These are phyloP conservation scores for Kokia cookei DNA, from an alignment of 441 rosid genomes.

Conservation along the genomic window DNA sequence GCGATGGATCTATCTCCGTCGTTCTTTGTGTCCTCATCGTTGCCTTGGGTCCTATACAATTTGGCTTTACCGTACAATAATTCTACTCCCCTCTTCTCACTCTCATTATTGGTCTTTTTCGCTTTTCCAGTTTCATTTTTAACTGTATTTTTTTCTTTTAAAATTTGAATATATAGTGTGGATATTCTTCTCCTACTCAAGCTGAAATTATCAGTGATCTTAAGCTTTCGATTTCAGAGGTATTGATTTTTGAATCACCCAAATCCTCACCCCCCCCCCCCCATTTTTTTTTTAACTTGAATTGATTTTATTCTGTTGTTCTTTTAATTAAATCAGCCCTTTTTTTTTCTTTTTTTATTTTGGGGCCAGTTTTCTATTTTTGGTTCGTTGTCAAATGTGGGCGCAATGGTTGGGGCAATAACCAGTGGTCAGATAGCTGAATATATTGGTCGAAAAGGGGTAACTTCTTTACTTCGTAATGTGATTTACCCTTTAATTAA, in stretches of 20 bases:
- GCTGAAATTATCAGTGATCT: constrained; percentile 51
- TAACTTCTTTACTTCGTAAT: constrained; percentile 8
- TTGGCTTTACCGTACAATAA: constrained; percentile 52
- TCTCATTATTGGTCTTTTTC: not conserved
- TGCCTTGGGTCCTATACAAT: constrained; percentile 70
- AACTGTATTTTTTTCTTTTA: not conserved
- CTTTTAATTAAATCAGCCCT: not conserved
- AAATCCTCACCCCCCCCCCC: not conserved
- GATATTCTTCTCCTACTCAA: constrained; percentile 72
- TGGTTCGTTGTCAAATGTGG: constrained; percentile 72
- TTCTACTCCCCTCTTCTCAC: not conserved
- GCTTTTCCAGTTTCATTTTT: not conserved
- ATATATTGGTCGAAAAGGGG: constrained; percentile 79
- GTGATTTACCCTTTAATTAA: not conserved
- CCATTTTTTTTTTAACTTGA: not conserved
- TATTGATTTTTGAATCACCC: not conserved
- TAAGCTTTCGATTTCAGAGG: constrained; percentile 56
- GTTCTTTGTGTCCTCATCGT: constrained; percentile 58
- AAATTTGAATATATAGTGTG: constrained; percentile 31
- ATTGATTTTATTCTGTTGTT: not conserved
- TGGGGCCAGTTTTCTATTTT: constrained; percentile 51
- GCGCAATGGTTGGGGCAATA: constrained; percentile 79
- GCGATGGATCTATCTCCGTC: constrained; percentile 61
- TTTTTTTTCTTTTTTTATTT: not conserved
- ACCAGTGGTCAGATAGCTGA: constrained; percentile 81